A percentile compares a stretch with the other conserved stretches of the same genome.
Evolutionary conservation across 306 rosid species (phyloP).

Genomic region (Lathyrus sativus): DNA sequence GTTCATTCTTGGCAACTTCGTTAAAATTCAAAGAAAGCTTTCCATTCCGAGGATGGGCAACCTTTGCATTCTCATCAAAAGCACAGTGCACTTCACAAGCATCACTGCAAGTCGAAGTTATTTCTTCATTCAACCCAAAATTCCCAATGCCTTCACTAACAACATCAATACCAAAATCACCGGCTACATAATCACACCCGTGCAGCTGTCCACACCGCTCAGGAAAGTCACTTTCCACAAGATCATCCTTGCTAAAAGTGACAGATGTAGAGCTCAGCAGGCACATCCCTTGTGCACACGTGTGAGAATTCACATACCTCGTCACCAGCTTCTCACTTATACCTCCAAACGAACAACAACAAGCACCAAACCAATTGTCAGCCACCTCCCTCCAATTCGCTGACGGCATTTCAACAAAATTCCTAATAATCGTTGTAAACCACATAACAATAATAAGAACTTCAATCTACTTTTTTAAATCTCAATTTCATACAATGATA

Average conservation of each 20-base stretch:
- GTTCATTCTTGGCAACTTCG: slow-evolving; percentile 36
- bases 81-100: slow-evolving; percentile 21
- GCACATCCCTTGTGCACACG: slow-evolving; percentile 64
- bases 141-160: slow-evolving; percentile 30
- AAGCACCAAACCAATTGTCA: slow-evolving; percentile 91
- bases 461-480: background rate
- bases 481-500: background rate
- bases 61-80: slow-evolving; percentile 39
- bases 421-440: slow-evolving; percentile 45
- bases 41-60: slow-evolving; percentile 40
- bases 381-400: slow-evolving; percentile 93
- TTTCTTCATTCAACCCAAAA: slow-evolving; percentile 38
- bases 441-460: slow-evolving; percentile 22
- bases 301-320: slow-evolving; percentile 62
- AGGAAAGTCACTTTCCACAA: slow-evolving; percentile 51
- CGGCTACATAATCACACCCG: slow-evolving; percentile 33
- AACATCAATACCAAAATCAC: slow-evolving; percentile 27
- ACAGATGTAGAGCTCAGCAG: slow-evolving; percentile 61
- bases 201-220: slow-evolving; percentile 36
- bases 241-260: slow-evolving; percentile 79
- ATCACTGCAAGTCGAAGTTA: slow-evolving; percentile 37
- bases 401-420: slow-evolving; percentile 91
- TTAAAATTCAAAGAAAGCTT: slow-evolving; percentile 37
- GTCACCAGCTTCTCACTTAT: slow-evolving; percentile 86
- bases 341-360: slow-evolving; percentile 94